Evolutionary conservation across 202 grass and related monocot genomes (phyloP), one percentile per base, ranked within the genome.

Genomic region (Bolboschoenoplectus hybrid): DNA sequence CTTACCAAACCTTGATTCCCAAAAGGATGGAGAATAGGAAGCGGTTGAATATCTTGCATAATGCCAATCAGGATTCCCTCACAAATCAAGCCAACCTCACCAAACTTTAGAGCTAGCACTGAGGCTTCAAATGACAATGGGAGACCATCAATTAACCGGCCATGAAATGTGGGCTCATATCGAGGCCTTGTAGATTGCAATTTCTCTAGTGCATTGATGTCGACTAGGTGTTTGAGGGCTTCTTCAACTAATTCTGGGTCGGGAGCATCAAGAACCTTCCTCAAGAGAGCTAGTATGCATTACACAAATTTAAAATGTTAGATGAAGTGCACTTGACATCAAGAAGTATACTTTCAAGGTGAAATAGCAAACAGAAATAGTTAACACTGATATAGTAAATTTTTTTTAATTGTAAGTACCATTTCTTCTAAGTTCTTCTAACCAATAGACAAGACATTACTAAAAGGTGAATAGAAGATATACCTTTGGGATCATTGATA

Each of bases 121-220:
- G 92, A 93, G 80, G 95, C 88, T 71, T 97, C 92, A 88, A 97
- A 92, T 39, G 95, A 97, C 43, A 97, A 86, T 17, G 95, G 92
- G 57, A 94, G 86, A 84, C 92, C 87, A 82, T 97, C 93, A 67
- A 97, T 91, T 85, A 97, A 93, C 74, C 80, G 82, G 5, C 92
- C 95, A 89, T 94, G 89, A 85, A 94, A 97, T 35, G 95, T 97
- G 39, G 95, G 91, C 55, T 92, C 88, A 76, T 91, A 90, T 60
- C 87, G 89, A 68, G 85, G 89, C 80, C 89, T 91, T 19, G 53
- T 72, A 91, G 89, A 36, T 49, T 47, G 53, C 87, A 88, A 86
- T 66, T 88, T 93, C 82, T 91, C 87, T 67, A 97, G 74, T 78
- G 92, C 95, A 63, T 82, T 83, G 60, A 92, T 93, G 72, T 94